Evolutionary conservation across 2,329 filamentous ascomycete species (phyloP).

Genomic region (Lizonia empirigonia): DNA sequence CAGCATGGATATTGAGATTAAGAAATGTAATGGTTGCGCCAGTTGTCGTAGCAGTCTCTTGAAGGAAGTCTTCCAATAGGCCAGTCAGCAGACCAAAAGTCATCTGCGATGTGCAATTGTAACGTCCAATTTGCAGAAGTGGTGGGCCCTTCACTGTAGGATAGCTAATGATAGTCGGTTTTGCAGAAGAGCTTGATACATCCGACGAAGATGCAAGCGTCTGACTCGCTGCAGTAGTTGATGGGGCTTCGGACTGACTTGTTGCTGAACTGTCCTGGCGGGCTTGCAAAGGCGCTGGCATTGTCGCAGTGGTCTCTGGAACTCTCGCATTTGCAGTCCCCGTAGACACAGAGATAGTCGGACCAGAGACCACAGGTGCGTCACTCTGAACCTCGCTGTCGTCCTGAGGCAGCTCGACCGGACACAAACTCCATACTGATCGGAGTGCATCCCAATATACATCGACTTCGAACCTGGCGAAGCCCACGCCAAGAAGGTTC

Average conservation of each 20-base stretch:
- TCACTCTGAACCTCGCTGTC: constrained; percentile 5
- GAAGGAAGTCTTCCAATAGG: constrained; percentile 60
- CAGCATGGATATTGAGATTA: constrained; percentile 65
- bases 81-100: constrained; percentile 57
- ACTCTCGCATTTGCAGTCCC: constrained; percentile 23
- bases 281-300: neutral
- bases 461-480: constrained; percentile 63
- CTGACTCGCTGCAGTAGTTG: neutral
- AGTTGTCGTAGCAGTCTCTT: constrained; percentile 59
- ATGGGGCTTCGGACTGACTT: neutral
- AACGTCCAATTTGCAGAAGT: constrained; percentile 58
- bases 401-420: constrained; percentile 56
- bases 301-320: constrained; percentile 15
- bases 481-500: constrained; percentile 66
- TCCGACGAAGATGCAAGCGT: neutral
- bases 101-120: constrained; percentile 59
- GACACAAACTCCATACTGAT: constrained; percentile 65
- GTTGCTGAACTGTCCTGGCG: neutral
- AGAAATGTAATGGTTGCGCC: constrained; percentile 61
- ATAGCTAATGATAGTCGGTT: constrained; percentile 23
- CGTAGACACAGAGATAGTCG: constrained; percentile 22
- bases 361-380: constrained; percentile 19
- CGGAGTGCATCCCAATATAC: constrained; percentile 66
- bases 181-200: constrained; percentile 15
- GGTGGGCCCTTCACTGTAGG: constrained; percentile 32